Evolutionary conservation across 139 green algal species (phyloP), one percentile per base, ranked within the genome.

Genomic region (Bryopsis sp.): DNA sequence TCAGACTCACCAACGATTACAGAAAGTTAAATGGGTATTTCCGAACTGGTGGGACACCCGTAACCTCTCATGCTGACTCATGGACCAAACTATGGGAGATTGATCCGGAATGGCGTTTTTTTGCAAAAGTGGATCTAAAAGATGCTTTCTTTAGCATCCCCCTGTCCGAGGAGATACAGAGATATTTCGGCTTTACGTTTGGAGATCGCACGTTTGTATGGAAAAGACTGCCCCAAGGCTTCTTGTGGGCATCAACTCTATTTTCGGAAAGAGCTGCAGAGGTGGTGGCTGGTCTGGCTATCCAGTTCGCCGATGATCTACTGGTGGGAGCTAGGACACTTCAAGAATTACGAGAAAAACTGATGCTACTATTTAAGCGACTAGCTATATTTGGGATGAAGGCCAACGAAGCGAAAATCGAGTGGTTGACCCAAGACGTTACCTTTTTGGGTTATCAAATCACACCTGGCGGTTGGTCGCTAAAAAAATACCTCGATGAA

Each of bases 111-210:
- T 69, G 62, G 62, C 37, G 39, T 31, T 33, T 39, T 54, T 69
- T 47, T 57, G 28, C n/a, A 7, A 57, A 50, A 7, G n/a, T 69
- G 5, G 62, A 69, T 35, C 28, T 69, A 32, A 57, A 58, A 33
- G 62, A 69, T 57, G 62, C 35, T 4, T 69, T 69, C 26, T 69
- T 57, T 69, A 22, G 31, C 3, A 69, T 69, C 7, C 62, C 62
- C 5, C 7, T 69, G 3, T 50, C 37, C 5, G 3, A 8, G 7
- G 39, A 69, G 6, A 32, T 69, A 6, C 28, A 33, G 8, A 35
- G 31, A n/a, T 54, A 31, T 31, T 69, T 69, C 28, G 62, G 62
- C 5, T 69, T 69, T 57, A 47, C 36, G 6, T 69, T 58, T 57
- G 62, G 62, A 31, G 29, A 8, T 8, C 8, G n/a, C 11, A 34